Base-by-base conservation (phyloP, 805 yeast species). In the Lipomyces oligophaga region DNA sequence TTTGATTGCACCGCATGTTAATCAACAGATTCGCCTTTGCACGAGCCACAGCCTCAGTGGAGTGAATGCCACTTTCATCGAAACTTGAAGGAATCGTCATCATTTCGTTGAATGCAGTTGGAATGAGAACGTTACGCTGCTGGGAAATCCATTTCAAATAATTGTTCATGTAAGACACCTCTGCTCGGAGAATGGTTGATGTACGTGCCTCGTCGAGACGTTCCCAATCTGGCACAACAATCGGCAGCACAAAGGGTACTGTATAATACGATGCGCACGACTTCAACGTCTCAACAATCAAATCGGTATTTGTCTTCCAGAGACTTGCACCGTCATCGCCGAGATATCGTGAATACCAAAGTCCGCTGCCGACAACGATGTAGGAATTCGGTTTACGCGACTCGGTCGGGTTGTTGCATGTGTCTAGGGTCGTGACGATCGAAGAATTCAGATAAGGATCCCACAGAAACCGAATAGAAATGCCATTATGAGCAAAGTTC, bases 1-100 rank as follows among this genome's bases (percentile, higher is more conserved):
- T 38, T 39, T 47, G 57, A 45, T 57, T 57, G 47, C 60, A 57
- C 21, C 59, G 45, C 37, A 57, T 50, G 39, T 57, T 57, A 41
- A 50, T 30, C 28, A 57, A 31, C 19, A 52, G 15, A 34, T 52
- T 38, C 11, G 60, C 55, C 45, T 50, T 48, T 10, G 41, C 46
- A 31, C 41, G 47, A 30, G 55, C 51, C 20, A 57, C 58, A 25
- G 45, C 42, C 10, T 35, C 19, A 28, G 41, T 34, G 11, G 55
- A 34, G 37, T 57, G 60, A 13, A 57, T 45, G 1, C 59, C 60
- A 24, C 41, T 41, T 19, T 22, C 34, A 27, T 47, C 54, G 38
- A 36, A 47, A 4, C 54, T 42, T 4, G 44, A 40, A 27, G 45
- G 43, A 2, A 32, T 32, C 8, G 47, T 34, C 38, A 43, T 48